Evolutionary conservation across 768 basidiomycete species (phyloP).

Genomic region (Cystofilobasidium capitatum): DNA sequence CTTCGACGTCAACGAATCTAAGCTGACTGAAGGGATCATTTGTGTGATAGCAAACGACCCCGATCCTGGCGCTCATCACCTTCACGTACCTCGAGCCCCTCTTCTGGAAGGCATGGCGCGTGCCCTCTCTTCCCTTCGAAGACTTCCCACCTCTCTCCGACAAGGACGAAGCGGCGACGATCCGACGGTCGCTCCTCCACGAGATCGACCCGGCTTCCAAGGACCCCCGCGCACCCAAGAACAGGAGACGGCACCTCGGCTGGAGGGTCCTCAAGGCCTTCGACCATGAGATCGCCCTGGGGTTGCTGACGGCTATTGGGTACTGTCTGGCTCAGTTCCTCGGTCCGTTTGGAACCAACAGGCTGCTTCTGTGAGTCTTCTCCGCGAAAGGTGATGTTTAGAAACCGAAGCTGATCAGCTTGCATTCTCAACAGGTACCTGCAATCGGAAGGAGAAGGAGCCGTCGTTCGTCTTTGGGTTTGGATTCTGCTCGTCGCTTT

Average conservation of each 20-base stretch:
- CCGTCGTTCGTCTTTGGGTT: conserved; percentile 55
- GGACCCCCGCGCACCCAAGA: conserved; percentile 39
- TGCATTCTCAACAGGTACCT: conserved; percentile 44
- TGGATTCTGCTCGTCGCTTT: conserved; percentile 54
- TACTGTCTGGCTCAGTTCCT: conserved; percentile 35
- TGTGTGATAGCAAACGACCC: conserved; percentile 18
- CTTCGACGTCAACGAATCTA: too few species aligned
- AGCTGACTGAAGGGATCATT: too few species aligned
- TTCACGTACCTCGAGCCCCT: conserved; percentile 30
- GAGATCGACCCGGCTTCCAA: conserved; percentile 41
- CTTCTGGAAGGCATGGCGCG: conserved; percentile 34
- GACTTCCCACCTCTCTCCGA: conserved; percentile 47
- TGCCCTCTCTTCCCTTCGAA: conserved; percentile 37
- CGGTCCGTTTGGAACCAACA: conserved; percentile 13
- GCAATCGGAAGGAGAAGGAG: conserved; percentile 47
- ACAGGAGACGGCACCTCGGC: conserved; percentile 44
- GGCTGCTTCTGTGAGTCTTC: too few species aligned
- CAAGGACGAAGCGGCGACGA: conserved; percentile 38
- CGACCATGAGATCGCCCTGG: conserved; percentile 30
- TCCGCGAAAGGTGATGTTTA: too few species aligned
- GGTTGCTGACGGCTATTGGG: conserved; percentile 28
- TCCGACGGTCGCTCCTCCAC: conserved; percentile 36
- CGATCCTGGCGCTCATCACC: conserved; percentile 14
- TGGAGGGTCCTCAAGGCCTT: conserved; percentile 44
- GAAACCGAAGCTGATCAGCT: too few species aligned